These are phyloP conservation scores for Zanthoxylum bungeanum DNA, from an alignment of 345 rosid genomes.

Conservation along the genomic window DNA sequence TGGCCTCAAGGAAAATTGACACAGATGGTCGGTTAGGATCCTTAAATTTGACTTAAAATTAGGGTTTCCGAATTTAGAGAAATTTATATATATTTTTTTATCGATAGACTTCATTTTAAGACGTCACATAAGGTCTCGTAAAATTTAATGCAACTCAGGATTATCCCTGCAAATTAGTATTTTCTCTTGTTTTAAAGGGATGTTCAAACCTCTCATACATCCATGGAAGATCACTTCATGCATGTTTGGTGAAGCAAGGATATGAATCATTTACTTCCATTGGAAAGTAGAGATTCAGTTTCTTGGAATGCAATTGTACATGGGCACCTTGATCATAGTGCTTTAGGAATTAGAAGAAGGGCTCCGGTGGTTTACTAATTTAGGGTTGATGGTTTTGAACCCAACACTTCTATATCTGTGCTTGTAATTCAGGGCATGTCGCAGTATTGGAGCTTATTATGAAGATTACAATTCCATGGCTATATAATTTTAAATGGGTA, in stretches of 20 bases:
- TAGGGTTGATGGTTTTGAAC: constrained; percentile 50
- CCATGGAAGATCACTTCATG: constrained; percentile 49
- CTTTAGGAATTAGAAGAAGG: constrained; percentile 34
- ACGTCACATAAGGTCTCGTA: too few relatives aligned
- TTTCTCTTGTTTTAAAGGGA: constrained; percentile 55
- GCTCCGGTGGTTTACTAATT: constrained; percentile 47
- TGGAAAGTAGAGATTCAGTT: constrained; percentile 53
- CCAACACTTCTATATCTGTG: constrained; percentile 54
- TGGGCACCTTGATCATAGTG: constrained; percentile 46
- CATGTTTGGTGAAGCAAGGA: constrained; percentile 51
- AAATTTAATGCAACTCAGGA: too few relatives aligned
- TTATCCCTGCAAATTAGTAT: too few relatives aligned
- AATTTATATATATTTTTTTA: too few relatives aligned
- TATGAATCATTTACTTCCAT: constrained; percentile 42
- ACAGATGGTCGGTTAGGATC: too few relatives aligned
- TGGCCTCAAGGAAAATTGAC: too few relatives aligned
- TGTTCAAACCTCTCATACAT: constrained; percentile 40
- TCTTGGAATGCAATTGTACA: constrained; percentile 67
- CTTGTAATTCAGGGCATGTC: constrained; percentile 49
- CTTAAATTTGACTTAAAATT: too few relatives aligned
- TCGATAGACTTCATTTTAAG: too few relatives aligned
- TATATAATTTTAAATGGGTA: constrained; percentile 50
- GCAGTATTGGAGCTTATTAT: constrained; percentile 4
- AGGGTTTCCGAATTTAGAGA: too few relatives aligned
- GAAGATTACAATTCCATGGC: constrained; percentile 39